phyloP scores from a whole-genome alignment of 495 filamentous ascomycete genomes.

The Tuber magnatum region DNA sequence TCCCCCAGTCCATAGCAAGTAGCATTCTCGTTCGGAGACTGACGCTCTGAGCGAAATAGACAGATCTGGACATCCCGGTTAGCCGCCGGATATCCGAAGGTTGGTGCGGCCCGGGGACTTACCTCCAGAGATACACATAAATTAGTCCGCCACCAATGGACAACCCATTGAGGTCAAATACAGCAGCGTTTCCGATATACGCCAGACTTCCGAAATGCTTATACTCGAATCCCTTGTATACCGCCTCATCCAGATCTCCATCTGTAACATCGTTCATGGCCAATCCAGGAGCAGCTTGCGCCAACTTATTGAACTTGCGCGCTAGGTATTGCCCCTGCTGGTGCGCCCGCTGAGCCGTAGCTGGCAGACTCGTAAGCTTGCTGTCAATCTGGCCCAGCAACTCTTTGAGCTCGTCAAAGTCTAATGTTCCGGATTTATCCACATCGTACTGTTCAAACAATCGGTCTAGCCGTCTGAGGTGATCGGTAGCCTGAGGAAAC shows the following conservation, averaged over 20 bases:
- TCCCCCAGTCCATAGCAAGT: conserved; percentile 97
- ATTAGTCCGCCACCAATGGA: conserved; percentile 75
- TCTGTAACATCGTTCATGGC: conserved; percentile 70
- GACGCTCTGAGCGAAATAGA: conserved; percentile 98
- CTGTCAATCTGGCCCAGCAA: conserved; percentile 83
- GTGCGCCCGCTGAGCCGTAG: conserved; percentile 92
- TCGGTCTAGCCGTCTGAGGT: conserved; percentile 79
- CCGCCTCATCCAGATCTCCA: conserved; percentile 84
- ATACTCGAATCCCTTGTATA: conserved; percentile 96
- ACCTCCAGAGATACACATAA: conserved; percentile 85
- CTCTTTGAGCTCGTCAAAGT: conserved; percentile 84
- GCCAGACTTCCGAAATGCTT: conserved; percentile 84
- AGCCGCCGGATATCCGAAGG: neutral
- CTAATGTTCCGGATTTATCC: conserved; percentile 83
- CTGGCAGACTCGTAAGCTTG: conserved; percentile 77
- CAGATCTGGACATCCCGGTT: conserved; percentile 46
- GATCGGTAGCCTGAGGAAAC: conserved; percentile 87
- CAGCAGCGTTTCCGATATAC: conserved; percentile 91
- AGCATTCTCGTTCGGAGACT: conserved; percentile 81
- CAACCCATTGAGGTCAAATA: conserved; percentile 76
- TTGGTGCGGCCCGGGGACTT: neutral
- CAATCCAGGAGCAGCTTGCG: conserved; percentile 68
- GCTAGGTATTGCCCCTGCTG: conserved; percentile 94
- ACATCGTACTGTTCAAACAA: conserved; percentile 88
- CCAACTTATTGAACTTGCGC: conserved; percentile 88